phyloP scores from a whole-genome alignment of 1,284 basidiomycete species.

The Sanghuangporus sanghuang region DNA sequence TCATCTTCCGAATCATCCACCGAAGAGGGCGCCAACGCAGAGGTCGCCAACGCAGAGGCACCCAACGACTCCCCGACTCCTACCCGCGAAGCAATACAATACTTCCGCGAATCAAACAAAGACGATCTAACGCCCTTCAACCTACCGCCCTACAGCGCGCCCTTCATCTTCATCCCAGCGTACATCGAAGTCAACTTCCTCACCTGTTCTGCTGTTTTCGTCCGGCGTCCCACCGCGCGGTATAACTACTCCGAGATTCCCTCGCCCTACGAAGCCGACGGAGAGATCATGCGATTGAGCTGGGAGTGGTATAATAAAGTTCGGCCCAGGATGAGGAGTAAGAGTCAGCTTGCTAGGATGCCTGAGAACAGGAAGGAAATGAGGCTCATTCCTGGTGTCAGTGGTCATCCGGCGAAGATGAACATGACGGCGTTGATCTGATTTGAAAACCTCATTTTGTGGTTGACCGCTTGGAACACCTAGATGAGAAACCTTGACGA shows the following conservation, averaged over 20 bases:
- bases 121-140: slow-evolving; percentile 68
- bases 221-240: slow-evolving; percentile 93
- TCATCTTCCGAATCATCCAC: slow-evolving; percentile 14
- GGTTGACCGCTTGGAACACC: no score
- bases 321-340: slow-evolving; percentile 68
- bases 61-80: not conserved
- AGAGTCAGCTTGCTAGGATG: slow-evolving; percentile 59
- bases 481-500: no score
- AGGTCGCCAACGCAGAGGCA: slow-evolving; percentile 17
- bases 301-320: slow-evolving; percentile 91
- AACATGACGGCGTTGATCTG: no score
- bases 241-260: slow-evolving; percentile 91
- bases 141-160: slow-evolving; percentile 84
- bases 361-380: slow-evolving; percentile 50
- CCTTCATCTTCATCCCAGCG: slow-evolving; percentile 93
- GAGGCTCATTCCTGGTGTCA: slow-evolving; percentile 13
- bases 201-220: slow-evolving; percentile 91
- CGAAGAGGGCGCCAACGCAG: slow-evolving; percentile 17
- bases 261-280: slow-evolving; percentile 90
- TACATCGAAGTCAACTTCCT: slow-evolving; percentile 90
- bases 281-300: slow-evolving; percentile 73
- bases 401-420: not conserved
- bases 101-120: not conserved
- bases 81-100: not conserved
- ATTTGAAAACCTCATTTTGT: no score